A percentile compares a stretch with the other conserved stretches of the same genome.
phyloP scores from a whole-genome alignment of 345 rosid species.

The Carallia pectinifolia region DNA sequence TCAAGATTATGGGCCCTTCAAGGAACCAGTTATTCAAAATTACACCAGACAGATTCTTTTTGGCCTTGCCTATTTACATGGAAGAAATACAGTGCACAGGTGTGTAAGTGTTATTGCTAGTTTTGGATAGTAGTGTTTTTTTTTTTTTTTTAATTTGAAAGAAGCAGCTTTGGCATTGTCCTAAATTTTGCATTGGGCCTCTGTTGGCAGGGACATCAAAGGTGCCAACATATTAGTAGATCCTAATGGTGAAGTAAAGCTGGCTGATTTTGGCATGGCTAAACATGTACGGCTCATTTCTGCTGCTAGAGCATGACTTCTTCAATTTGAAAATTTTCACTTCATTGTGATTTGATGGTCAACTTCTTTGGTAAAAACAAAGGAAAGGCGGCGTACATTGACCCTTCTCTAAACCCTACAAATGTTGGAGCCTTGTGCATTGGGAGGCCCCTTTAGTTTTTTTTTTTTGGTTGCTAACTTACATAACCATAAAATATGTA shows the following conservation, averaged over 20 bases:
- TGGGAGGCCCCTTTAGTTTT: not conserved
- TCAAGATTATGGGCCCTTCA: constrained; percentile 87
- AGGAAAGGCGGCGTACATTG: too few relatives aligned
- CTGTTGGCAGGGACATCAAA: constrained; percentile 76
- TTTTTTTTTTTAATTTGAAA: not conserved
- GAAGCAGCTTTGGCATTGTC: not conserved
- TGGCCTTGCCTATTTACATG: constrained; percentile 91
- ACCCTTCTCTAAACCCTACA: too few relatives aligned
- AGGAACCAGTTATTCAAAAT: constrained; percentile 89
- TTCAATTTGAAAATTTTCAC: not conserved
- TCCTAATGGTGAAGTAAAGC: constrained; percentile 92
- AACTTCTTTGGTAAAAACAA: too few relatives aligned
- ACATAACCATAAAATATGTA: not conserved
- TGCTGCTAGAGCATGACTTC: not conserved
- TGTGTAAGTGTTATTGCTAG: constrained; percentile 25
- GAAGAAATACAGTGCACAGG: constrained; percentile 94
- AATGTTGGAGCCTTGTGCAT: too few relatives aligned
- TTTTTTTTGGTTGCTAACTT: not conserved
- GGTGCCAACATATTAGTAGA: constrained; percentile 96
- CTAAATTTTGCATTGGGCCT: constrained; percentile 11
- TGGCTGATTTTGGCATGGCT: constrained; percentile 98
- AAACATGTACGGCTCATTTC: constrained; percentile 65
- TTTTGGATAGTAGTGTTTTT: not conserved
- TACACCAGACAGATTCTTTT: constrained; percentile 82
- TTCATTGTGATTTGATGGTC: too few relatives aligned